Conservation (phyloP, 192 early-diverging fungal genomes). For the Gonapodya sp. region DNA sequence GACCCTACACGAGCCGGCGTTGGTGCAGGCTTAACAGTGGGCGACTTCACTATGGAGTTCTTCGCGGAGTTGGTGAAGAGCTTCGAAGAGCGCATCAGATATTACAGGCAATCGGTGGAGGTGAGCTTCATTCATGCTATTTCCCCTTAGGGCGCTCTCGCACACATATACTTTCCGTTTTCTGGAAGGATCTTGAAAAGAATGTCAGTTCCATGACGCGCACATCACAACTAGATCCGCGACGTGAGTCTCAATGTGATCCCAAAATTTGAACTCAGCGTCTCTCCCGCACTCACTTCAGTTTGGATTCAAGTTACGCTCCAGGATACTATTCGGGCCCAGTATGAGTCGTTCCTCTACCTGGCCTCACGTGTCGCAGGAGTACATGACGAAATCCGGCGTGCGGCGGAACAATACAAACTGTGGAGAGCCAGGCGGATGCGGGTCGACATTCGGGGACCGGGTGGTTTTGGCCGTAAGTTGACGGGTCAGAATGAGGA, state of each 20-base stretch:
- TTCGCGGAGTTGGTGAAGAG: background rate
- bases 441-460: background rate
- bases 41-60: background rate
- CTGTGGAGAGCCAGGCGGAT: background rate
- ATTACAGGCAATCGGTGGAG: background rate
- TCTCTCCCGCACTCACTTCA: background rate
- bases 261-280: background rate
- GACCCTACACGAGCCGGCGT: background rate
- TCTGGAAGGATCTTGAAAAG: background rate
- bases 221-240: background rate
- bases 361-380: background rate
- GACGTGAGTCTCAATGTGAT: background rate
- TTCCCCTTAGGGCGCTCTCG: no score
- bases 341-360: background rate
- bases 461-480: background rate
- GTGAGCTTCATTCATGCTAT: background rate
- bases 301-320: no score
- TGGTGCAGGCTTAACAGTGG: background rate
- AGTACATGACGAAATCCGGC: background rate
- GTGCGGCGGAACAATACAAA: background rate
- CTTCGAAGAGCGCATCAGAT: background rate
- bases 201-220: background rate
- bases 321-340: background rate
- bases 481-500: no score
- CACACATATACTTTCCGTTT: no score